These are phyloP conservation scores for Emericellopsis atlantica DNA, from an alignment of 2,329 filamentous ascomycete species.

Conservation along the genomic window DNA sequence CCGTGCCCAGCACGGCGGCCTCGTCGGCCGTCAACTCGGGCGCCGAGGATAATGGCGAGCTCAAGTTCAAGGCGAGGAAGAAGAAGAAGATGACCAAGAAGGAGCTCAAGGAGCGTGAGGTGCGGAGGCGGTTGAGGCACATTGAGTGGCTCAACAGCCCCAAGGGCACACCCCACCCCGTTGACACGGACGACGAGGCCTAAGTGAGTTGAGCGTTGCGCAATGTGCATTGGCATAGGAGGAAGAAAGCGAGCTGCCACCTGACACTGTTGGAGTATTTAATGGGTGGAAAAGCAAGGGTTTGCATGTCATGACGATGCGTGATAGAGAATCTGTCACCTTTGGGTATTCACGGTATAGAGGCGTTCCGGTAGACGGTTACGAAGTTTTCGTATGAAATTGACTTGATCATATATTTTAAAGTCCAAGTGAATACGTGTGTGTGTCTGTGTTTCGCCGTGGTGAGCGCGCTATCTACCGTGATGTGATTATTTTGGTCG, in stretches of 20 bases:
- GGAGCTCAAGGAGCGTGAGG: slow-evolving; percentile 88
- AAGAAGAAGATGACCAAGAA: slow-evolving; percentile 99
- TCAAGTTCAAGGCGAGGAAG: slow-evolving; percentile 84
- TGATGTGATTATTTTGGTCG: not conserved
- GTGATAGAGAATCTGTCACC: not conserved
- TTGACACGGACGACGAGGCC: slow-evolving; percentile 67
- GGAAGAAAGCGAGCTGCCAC: not conserved
- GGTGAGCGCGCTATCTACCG: not conserved
- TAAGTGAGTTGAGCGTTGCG: not conserved
- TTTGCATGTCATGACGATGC: not conserved
- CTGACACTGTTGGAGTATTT: too few relatives aligned
- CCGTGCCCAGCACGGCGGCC: slow-evolving; percentile 44
- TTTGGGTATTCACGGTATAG: slow-evolving; percentile 2
- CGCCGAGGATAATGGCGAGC: slow-evolving; percentile 62
- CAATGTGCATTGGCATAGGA: not conserved
- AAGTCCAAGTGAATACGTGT: too few relatives aligned
- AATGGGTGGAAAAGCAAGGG: too few relatives aligned
- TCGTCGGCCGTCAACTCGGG: slow-evolving; percentile 58
- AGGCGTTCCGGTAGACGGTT: slow-evolving; percentile 1
- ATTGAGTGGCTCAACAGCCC: slow-evolving; percentile 74
- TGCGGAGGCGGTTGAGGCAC: slow-evolving; percentile 74
- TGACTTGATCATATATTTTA: not conserved
- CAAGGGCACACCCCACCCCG: slow-evolving; percentile 69
- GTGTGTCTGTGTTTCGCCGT: too few relatives aligned
- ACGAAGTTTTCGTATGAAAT: not conserved